These are phyloP conservation scores for Fusarium sp. DNA, from an alignment of 2,329 filamentous ascomycete genomes.

Conservation along the genomic window DNA sequence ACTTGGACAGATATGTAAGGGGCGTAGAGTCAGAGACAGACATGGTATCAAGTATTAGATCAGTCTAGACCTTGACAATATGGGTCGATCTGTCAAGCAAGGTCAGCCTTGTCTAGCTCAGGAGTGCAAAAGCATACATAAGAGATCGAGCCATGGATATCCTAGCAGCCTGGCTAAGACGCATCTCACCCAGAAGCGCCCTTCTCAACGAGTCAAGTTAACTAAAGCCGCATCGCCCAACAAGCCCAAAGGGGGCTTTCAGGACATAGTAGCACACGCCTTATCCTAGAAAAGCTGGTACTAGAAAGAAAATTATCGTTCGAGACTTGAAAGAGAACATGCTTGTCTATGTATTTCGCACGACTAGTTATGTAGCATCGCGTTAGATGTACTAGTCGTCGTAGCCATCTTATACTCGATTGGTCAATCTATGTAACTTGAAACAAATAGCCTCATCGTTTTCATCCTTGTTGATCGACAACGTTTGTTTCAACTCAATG, in stretches of 20 bases:
- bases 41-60: no score
- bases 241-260: not conserved
- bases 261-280: conserved; percentile 3
- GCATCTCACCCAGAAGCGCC: not conserved
- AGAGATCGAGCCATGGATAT: conserved; percentile 1
- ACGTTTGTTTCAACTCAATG: not conserved
- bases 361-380: conserved; percentile 8
- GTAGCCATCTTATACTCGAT: conserved; percentile 1
- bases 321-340: not conserved
- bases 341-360: conserved; percentile 8
- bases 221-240: not conserved
- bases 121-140: not conserved
- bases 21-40: no score
- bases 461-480: conserved; percentile 4
- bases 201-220: not conserved
- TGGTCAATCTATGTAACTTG: conserved; percentile 17
- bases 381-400: conserved; percentile 5
- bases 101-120: conserved; percentile 11
- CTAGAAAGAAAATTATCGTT: not conserved
- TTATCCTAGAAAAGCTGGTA: not conserved
- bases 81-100: conserved; percentile 1
- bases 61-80: not conserved
- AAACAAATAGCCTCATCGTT: conserved; percentile 16
- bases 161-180: not conserved
- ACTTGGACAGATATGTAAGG: no score